These are phyloP conservation scores for Scutellospora calospora DNA, from an alignment of 371 early-diverging fungal genomes.

Conservation along the genomic window DNA sequence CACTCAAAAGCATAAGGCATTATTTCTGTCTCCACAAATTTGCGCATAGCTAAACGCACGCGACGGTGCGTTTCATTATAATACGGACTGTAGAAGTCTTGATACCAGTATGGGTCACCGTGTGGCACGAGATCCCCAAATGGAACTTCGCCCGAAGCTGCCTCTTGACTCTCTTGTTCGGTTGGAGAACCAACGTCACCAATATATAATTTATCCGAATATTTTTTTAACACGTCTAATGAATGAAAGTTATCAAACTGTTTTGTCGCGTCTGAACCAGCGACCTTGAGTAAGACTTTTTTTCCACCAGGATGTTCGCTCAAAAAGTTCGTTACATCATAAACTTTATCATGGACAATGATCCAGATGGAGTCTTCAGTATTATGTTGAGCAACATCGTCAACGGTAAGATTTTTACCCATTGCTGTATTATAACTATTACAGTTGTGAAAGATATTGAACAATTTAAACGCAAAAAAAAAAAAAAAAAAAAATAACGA, in stretches of 20 bases:
- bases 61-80: conserved; percentile 82
- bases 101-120: conserved; percentile 90
- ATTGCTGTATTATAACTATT: not conserved
- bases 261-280: conserved; percentile 89
- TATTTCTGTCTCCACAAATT: conserved; percentile 83
- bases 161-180: conserved; percentile 31
- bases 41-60: conserved; percentile 72
- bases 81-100: conserved; percentile 77
- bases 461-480: no score
- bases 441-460: no score
- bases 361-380: conserved; percentile 90
- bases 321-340: conserved; percentile 86
- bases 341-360: conserved; percentile 85
- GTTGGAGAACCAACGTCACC: conserved; percentile 60
- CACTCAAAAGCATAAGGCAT: conserved; percentile 86
- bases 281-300: conserved; percentile 80
- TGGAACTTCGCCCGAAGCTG: conserved; percentile 43
- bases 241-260: conserved; percentile 91
- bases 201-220: conserved; percentile 65
- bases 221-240: conserved; percentile 62
- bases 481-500: no score
- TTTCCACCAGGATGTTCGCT: conserved; percentile 56
- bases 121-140: conserved; percentile 85
- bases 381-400: conserved; percentile 81
- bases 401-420: conserved; percentile 62